These are phyloP conservation scores for Morella rubra DNA, from an alignment of 306 rosid species.

Conservation along the genomic window DNA sequence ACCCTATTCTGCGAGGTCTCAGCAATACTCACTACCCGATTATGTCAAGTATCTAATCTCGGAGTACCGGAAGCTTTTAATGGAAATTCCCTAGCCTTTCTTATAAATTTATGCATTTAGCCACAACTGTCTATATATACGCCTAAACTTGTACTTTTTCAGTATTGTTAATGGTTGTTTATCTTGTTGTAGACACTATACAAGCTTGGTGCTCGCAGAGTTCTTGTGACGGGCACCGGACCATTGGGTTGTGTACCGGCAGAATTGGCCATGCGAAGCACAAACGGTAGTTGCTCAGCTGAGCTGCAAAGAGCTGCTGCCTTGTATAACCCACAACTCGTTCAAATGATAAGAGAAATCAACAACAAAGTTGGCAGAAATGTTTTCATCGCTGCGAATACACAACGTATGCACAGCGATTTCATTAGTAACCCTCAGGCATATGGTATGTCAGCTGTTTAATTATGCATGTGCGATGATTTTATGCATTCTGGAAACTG, in stretches of 20 bases:
- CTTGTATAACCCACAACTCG: constrained; percentile 66
- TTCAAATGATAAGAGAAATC: constrained; percentile 54
- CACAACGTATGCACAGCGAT: constrained; percentile 45
- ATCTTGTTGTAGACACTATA: constrained; percentile 43
- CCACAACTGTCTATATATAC: no score
- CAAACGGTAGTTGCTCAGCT: constrained; percentile 54
- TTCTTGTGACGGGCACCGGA: constrained; percentile 71
- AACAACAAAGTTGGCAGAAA: constrained; percentile 49
- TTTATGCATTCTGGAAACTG: no score
- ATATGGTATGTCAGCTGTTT: constrained; percentile 37
- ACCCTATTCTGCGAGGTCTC: constrained; percentile 64
- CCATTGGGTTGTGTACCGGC: constrained; percentile 46
- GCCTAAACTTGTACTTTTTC: no score
- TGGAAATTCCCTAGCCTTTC: constrained; percentile 36
- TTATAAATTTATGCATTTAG: not conserved
- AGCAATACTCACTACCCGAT: constrained; percentile 44
- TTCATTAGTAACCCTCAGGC: constrained; percentile 58
- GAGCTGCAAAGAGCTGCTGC: constrained; percentile 63
- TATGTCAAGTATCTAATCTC: constrained; percentile 5
- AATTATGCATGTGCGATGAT: no score
- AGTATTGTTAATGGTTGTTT: not conserved
- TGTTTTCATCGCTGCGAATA: constrained; percentile 57
- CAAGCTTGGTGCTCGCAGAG: constrained; percentile 62
- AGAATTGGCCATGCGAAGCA: constrained; percentile 41
- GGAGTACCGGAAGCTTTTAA: constrained; percentile 55